Evolutionary conservation across 1,284 basidiomycete species (phyloP), one percentile per base, ranked within the genome.

Genomic region (Puccinia novopanici): DNA sequence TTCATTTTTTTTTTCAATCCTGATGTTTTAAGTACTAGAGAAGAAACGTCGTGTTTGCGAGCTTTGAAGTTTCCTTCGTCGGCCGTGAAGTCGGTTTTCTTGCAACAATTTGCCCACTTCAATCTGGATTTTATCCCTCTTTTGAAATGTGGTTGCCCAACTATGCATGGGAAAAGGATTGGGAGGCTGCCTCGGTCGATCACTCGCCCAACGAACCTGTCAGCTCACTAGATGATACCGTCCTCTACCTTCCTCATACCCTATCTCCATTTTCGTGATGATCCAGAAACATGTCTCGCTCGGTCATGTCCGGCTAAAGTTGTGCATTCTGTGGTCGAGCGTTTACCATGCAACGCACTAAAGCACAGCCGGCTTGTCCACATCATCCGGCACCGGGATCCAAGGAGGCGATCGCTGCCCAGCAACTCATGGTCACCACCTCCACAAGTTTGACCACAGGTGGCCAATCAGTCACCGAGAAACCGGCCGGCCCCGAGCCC

Each of bases 381-480:
- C 78, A 80, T 63, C 78, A 80, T 73, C 78, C 78, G 34, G 78
- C 71, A 74, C 78, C 78, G 17, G 78, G 78, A 34, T 80, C 78
- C 37, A 80, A 80, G 40, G 78, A 80, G 52, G 78, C 78, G 17
- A 80, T 80, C 24, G 78, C 78, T 27, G 70, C 78, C 34, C 78
- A 80, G 48, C 70, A 80, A 27, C 27, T 80, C 22, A 52, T 80
- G 48, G 52, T 71, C 19, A 80, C 78, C 17, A 80, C 78, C 40
- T 73, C 61, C 2, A 79, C 67, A 15, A 73, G 57, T 34, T 50
- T 67, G 10, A 42, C 78, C 19, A 74, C 70, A 1, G 70, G 71
- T 42, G 61, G 57, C 17, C 55, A 74, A 67, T 80, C 78, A 6
- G 78, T 80, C 27, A 80, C 78, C 22, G 70, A 73, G 13, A 80